Evolutionary conservation across 2,329 filamentous ascomycete species (phyloP), one percentile per base, ranked within the genome.

Genomic region (Emmonsia crescens): DNA sequence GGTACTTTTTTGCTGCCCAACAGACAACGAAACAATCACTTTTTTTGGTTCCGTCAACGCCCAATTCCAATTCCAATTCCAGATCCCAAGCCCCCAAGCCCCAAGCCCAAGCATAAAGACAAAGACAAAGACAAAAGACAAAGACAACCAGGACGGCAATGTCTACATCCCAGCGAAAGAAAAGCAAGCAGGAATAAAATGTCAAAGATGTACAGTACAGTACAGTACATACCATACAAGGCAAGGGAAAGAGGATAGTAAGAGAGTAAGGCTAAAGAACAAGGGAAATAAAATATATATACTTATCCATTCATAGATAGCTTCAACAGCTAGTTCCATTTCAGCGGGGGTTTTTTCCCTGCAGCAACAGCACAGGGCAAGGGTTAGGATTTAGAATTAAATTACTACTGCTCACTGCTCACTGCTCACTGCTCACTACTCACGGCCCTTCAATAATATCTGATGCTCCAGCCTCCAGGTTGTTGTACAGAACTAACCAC

Each of bases 1-100:
- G 64, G 61, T 63, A 64, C 60, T 21, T 59, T 55, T 65, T 48
- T 55, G 51, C 51, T 55, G 64, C 64, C 64, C 64, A 61, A 65
- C 63, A 59, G 3, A 38, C 16, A 24, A 12, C 9, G 16, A 36
- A 5, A 38, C 14, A 5, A 14, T 24, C 44, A 44, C 40, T 44
- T 44, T 44, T 9, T 42, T 42, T 42, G 40, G 40, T 19, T 1
- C 44, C 44, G 3, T 9, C 42, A 44, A 44, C 42, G 42, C 42
- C 42, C 42, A 44, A 38, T 9, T 9, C 36, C 36, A 38, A 38
- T n/a, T n/a, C n/a, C n/a, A n/a, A n/a, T n/a, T n/a, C n/a, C n/a
- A n/a, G n/a, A n/a, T n/a, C n/a, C 36, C 6, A 14, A 38, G 36
- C 36, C 36, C 36, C 10, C 14, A 16, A 16, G 38, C 38, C 38